Evolutionary conservation across 257 asterid genomes (phyloP).

Genomic region (Gentiana macrophylla): DNA sequence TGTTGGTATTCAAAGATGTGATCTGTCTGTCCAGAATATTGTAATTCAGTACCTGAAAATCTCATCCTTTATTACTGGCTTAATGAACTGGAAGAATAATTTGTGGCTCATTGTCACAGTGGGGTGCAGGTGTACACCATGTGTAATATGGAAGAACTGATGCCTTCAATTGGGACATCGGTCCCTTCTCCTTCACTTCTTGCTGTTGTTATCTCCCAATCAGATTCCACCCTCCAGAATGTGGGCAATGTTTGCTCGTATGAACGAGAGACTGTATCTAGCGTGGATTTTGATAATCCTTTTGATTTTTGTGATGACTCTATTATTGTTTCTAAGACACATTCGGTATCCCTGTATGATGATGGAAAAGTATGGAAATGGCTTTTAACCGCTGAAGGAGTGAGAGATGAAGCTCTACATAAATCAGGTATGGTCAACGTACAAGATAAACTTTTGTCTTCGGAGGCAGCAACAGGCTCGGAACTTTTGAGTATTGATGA

Average conservation of each 20-base stretch:
- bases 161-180: constrained; percentile 89
- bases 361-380: constrained; percentile 98
- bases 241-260: constrained; percentile 65
- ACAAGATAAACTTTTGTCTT: constrained; percentile 18
- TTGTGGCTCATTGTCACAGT: constrained; percentile 35
- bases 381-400: constrained; percentile 85
- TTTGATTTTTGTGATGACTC: constrained; percentile 66
- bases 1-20: too few relatives aligned
- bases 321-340: constrained; percentile 55
- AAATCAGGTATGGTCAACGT: constrained; percentile 16
- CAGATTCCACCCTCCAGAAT: constrained; percentile 69
- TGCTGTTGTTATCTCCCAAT: constrained; percentile 76
- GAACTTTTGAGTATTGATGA: constrained; percentile 22
- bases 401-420: constrained; percentile 32
- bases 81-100: too few relatives aligned
- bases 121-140: constrained; percentile 77
- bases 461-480: constrained; percentile 24
- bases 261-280: constrained; percentile 26
- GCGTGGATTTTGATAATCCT: constrained; percentile 45
- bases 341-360: constrained; percentile 70
- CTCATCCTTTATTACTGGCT: too few relatives aligned
- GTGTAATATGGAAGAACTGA: constrained; percentile 78
- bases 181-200: constrained; percentile 87
- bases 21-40: too few relatives aligned
- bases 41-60: too few relatives aligned